phyloP scores from a whole-genome alignment of 345 rosid genomes.

The Hibiscus mutabilis region DNA sequence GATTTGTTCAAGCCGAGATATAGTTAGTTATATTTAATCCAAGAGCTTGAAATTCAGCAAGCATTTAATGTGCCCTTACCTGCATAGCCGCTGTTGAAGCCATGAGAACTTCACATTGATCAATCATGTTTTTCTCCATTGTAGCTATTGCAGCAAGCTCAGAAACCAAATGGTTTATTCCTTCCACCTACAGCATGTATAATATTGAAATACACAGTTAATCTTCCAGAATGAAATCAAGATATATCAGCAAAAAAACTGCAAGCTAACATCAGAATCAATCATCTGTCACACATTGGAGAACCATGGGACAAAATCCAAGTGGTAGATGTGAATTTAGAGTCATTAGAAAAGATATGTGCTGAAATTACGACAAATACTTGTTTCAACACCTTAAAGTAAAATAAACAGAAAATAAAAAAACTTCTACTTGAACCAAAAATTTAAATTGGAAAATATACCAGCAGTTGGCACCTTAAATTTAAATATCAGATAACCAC shows the following conservation, averaged over 20 bases:
- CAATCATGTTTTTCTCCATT: conserved; percentile 54
- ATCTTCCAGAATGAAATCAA: conserved; percentile 8
- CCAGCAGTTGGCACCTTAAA: not conserved
- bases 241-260: conserved; percentile 20
- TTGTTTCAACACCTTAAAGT: not conserved
- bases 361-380: not conserved
- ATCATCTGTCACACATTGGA: not conserved
- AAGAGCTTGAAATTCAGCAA: not conserved
- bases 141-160: conserved; percentile 56
- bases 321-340: not conserved
- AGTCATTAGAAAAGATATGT: not conserved
- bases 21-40: not conserved
- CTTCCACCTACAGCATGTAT: conserved; percentile 40
- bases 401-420: not conserved
- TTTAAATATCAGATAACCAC: not conserved
- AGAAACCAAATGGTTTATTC: conserved; percentile 48
- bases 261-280: conserved; percentile 15
- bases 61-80: conserved; percentile 34
- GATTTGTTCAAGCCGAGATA: not conserved
- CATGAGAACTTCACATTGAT: conserved; percentile 63
- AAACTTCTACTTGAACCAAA: not conserved
- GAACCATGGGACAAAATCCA: not conserved
- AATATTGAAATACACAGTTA: conserved; percentile 1
- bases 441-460: not conserved
- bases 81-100: conserved; percentile 59